Evolutionary conservation across 495 filamentous ascomycete species (phyloP).

Genomic region (Xylaria longipes): DNA sequence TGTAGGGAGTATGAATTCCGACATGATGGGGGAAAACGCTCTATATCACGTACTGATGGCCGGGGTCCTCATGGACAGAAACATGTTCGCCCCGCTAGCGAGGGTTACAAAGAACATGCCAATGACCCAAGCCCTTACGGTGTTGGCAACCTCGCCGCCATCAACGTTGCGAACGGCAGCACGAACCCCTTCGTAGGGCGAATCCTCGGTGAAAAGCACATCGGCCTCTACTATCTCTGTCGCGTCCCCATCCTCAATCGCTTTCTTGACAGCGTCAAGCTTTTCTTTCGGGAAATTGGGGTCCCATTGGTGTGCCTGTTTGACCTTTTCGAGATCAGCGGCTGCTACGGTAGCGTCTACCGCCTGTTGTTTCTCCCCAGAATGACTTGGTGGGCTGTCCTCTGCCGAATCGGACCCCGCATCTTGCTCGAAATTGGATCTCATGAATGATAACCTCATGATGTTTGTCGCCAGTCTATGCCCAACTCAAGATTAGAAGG

Average conservation of each 20-base stretch:
- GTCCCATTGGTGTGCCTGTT: constrained; percentile 43
- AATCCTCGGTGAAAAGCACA: constrained; percentile 38
- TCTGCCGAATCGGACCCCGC: not conserved
- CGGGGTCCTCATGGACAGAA: constrained; percentile 61
- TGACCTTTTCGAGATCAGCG: constrained; percentile 37
- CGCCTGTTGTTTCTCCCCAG: not conserved
- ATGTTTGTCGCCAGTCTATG: not conserved
- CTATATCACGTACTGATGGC: constrained; percentile 46
- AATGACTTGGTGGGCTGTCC: not conserved
- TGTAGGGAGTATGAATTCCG: not conserved
- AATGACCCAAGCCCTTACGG: constrained; percentile 67
- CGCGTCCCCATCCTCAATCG: constrained; percentile 45
- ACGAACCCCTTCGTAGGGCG: constrained; percentile 56
- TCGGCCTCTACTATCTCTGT: constrained; percentile 41
- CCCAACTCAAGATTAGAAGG: not conserved
- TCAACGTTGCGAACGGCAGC: constrained; percentile 61
- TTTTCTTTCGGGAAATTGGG: constrained; percentile 44
- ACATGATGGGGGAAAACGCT: not conserved
- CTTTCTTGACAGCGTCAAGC: constrained; percentile 44
- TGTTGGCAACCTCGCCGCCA: constrained; percentile 64
- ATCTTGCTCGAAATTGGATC: not conserved
- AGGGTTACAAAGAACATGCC: constrained; percentile 63
- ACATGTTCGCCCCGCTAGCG: constrained; percentile 63
- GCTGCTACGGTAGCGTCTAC: constrained; percentile 34
- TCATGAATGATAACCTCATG: constrained; percentile 21